A percentile compares a stretch with the other conserved stretches of the same genome.
These are phyloP conservation scores for Cornus florida DNA, from an alignment of 148 eudicot species.

Conservation along the genomic window DNA sequence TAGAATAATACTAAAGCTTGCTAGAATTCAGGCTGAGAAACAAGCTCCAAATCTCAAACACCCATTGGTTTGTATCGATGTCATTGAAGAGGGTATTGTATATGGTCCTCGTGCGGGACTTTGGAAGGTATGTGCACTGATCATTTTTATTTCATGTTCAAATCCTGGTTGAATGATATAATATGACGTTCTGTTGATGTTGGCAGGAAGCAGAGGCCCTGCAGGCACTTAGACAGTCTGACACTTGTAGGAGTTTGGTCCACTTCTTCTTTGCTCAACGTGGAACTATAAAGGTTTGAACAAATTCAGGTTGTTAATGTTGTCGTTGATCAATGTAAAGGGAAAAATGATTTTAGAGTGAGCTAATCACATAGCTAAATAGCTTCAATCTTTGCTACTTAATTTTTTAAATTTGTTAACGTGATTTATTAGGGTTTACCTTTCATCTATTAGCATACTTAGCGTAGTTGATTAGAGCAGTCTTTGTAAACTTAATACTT, in stretches of 20 bases:
- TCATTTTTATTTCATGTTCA: background rate
- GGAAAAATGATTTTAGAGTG: background rate
- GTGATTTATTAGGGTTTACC: no score
- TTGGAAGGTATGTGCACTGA: slow-evolving; percentile 47
- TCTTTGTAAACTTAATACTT: no score
- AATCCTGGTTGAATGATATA: background rate
- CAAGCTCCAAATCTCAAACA: slow-evolving; percentile 75
- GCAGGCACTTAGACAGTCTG: slow-evolving; percentile 63
- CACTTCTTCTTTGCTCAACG: slow-evolving; percentile 82
- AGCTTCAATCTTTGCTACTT: no score
- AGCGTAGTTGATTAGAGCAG: no score
- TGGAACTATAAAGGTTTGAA: slow-evolving; percentile 71
- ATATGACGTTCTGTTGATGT: background rate
- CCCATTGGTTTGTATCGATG: slow-evolving; percentile 76
- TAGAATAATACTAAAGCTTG: slow-evolving; percentile 68
- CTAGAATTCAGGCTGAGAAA: slow-evolving; percentile 59
- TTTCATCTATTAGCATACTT: no score
- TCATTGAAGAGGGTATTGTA: slow-evolving; percentile 78
- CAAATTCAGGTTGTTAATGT: background rate
- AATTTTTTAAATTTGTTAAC: no score
- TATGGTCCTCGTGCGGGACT: slow-evolving; percentile 75
- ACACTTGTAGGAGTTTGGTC: slow-evolving; percentile 79
- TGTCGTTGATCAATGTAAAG: background rate
- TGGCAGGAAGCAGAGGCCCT: slow-evolving; percentile 78
- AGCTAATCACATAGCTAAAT: no score